phyloP scores from a whole-genome alignment of 805 yeast genomes.

The Starmerella vaccinii region DNA sequence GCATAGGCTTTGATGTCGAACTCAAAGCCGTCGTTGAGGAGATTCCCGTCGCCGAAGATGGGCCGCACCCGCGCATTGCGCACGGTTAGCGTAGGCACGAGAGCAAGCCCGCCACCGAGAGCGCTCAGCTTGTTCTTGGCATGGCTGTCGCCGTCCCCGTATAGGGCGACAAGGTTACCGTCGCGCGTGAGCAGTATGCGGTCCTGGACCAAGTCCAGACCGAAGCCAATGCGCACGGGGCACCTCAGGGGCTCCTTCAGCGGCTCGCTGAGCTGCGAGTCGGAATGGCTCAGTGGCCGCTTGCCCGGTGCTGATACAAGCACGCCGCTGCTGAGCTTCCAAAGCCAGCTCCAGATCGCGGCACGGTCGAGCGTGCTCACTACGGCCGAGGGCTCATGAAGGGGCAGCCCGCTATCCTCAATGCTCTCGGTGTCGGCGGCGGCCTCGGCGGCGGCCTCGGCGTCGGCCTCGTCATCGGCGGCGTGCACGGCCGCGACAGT shows the following conservation, averaged over 20 bases:
- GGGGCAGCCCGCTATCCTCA: neutral
- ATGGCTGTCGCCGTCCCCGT: neutral
- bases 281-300: neutral
- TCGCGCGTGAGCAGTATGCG: neutral
- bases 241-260: neutral
- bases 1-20: neutral
- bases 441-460: too few relatives aligned
- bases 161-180: neutral
- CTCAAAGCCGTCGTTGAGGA: slow-evolving; percentile 1
- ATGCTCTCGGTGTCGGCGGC: too few relatives aligned
- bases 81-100: neutral
- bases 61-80: neutral
- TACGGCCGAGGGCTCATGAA: neutral
- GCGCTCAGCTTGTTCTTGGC: neutral
- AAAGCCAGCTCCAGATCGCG: neutral
- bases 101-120: neutral
- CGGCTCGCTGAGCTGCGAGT: neutral
- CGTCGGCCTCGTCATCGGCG: neutral
- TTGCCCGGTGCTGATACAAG: neutral
- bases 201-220: neutral
- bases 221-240: neutral
- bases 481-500: neutral
- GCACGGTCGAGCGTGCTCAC: neutral
- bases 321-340: neutral
- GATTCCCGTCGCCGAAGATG: slow-evolving; percentile 1